phyloP scores from a whole-genome alignment of 352 stramenopile species.

The Globisporangium carolinianum region DNA sequence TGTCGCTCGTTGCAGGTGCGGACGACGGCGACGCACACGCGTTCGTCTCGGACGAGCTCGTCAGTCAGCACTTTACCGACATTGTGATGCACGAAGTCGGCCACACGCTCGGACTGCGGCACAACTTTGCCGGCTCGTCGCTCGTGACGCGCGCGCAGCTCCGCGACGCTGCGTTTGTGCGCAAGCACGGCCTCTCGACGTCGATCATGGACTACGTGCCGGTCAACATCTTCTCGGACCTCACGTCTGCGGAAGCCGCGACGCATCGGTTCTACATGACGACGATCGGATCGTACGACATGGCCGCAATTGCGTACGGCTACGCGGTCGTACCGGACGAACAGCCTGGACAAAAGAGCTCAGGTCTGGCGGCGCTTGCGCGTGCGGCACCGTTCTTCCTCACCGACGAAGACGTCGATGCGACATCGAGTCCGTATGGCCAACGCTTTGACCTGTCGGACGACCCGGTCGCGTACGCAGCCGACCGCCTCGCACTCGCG shows the following conservation, averaged over 20 bases:
- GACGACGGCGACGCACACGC: not conserved
- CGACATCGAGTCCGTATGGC: slow-evolving; percentile 36
- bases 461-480: slow-evolving; percentile 47
- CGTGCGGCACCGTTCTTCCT: slow-evolving; percentile 47
- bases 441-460: slow-evolving; percentile 55
- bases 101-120: slow-evolving; percentile 78
- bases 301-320: slow-evolving; percentile 79
- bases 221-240: slow-evolving; percentile 75
- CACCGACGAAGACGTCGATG: slow-evolving; percentile 45
- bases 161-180: slow-evolving; percentile 40
- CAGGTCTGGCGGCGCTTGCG: slow-evolving; percentile 30
- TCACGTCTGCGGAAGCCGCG: slow-evolving; percentile 24
- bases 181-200: slow-evolving; percentile 38
- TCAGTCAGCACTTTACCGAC: slow-evolving; percentile 58
- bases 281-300: slow-evolving; percentile 68
- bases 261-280: slow-evolving; percentile 66
- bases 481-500: slow-evolving; percentile 46
- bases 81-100: slow-evolving; percentile 88
- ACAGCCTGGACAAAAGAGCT: slow-evolving; percentile 35
- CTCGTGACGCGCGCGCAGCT: slow-evolving; percentile 47
- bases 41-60: slow-evolving; percentile 47
- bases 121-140: slow-evolving; percentile 80
- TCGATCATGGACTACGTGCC: slow-evolving; percentile 88
- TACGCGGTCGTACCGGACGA: slow-evolving; percentile 51
- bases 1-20: slow-evolving; percentile 20